Evolutionary conservation across 2,329 filamentous ascomycete genomes (phyloP).

Genomic region (Aspergillus sp.): DNA sequence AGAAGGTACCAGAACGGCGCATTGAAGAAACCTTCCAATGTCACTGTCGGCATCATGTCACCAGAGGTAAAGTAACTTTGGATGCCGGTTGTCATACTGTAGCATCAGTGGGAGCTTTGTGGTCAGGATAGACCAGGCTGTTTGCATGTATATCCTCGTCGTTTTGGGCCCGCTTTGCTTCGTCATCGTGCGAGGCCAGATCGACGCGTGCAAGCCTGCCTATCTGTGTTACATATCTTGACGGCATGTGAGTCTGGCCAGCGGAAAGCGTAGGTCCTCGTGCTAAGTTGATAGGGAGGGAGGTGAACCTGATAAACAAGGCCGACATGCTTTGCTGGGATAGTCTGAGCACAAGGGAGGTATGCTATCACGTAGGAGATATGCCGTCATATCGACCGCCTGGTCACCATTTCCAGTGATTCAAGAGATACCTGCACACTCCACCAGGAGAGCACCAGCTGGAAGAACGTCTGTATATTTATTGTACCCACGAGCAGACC

Average conservation of each 20-base stretch:
- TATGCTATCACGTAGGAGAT: no score
- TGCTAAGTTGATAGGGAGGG: neutral
- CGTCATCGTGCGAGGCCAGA: neutral
- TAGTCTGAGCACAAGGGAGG: neutral
- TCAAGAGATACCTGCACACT: no score
- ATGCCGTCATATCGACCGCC: no score
- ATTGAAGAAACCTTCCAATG: neutral
- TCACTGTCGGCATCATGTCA: slow-evolving; percentile 1
- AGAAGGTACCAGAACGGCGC: neutral
- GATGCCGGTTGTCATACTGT: slow-evolving; percentile 3
- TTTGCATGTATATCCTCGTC: neutral
- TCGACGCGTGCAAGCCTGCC: neutral
- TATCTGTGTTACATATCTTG: neutral
- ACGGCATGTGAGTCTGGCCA: neutral
- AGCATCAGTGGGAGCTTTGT: neutral
- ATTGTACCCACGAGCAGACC: no score
- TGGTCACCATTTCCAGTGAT: no score
- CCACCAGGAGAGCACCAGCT: no score
- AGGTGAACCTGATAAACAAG: neutral
- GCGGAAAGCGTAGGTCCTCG: neutral
- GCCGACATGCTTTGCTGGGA: neutral
- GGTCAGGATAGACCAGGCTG: neutral
- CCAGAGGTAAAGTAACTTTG: slow-evolving; percentile 1
- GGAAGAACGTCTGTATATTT: no score
- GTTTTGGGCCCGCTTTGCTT: neutral